Evolutionary conservation across 805 yeast species (phyloP).

Genomic region (Yarrowia sp.): DNA sequence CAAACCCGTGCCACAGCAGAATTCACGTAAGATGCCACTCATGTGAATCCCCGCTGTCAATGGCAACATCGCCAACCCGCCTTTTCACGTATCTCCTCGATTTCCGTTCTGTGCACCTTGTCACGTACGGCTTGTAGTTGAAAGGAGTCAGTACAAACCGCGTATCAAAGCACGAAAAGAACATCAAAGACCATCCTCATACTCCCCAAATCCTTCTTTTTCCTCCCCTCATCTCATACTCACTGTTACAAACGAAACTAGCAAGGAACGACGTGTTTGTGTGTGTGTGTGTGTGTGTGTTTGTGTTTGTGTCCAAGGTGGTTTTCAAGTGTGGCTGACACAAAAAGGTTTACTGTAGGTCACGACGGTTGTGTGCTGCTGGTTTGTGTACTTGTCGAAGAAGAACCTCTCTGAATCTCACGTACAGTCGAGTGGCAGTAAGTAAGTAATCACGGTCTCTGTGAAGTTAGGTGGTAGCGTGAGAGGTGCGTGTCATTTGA

Average conservation of each 20-base stretch:
- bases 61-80: too few relatives aligned
- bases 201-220: background rate
- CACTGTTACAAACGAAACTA: constrained; percentile 27
- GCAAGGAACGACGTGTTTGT: constrained; percentile 33
- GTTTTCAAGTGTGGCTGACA: background rate
- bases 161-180: too few relatives aligned
- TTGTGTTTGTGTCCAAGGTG: background rate
- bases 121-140: too few relatives aligned
- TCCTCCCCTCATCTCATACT: background rate
- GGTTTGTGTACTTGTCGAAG: background rate
- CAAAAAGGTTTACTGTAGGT: background rate
- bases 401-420: background rate
- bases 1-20: too few relatives aligned
- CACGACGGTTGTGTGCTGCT: background rate
- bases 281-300: background rate
- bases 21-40: too few relatives aligned
- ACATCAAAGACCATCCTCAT: too few relatives aligned
- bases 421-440: background rate
- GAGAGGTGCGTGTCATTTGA: constrained; percentile 29
- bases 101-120: too few relatives aligned
- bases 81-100: too few relatives aligned
- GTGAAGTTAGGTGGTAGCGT: constrained; percentile 22
- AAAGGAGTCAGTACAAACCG: too few relatives aligned
- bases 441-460: constrained; percentile 8
- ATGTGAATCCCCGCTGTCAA: too few relatives aligned